Base-by-base conservation (phyloP, 257 asterid genomes). In the Ophiorrhiza pumila region DNA sequence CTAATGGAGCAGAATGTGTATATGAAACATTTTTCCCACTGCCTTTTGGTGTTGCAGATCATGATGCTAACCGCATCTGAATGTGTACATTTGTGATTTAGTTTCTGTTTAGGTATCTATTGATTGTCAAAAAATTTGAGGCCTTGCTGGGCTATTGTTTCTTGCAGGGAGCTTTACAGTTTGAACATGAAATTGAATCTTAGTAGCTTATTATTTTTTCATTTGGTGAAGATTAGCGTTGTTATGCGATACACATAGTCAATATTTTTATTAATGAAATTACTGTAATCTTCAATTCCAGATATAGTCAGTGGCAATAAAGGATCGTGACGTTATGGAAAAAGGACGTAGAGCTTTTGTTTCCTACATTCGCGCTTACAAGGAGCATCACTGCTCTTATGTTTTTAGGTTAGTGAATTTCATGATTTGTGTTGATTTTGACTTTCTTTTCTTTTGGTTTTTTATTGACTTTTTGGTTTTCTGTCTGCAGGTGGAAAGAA, bases 251-350 rank as follows among this genome's bases (percentile, higher is more conserved):
- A n/a, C 27, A 2, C 20, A 27, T 34, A 46, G 1, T 70, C n/a
- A 3, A 8, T 58, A n/a, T 20, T 23, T 42, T 17, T 56, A 23
- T 7, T 7, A 27, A 10, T 71, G 32, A 53, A 68, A 72, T 29
- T 37, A 20, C 27, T 69, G 10, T 12, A 29, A 61, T 71, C 8
- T 34, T 71, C 20, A 71, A 46, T 69, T 74, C 65, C 86, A 95
- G 98, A 84, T 95, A 75, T 91, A 97, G 32, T 31, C 87, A 74
- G 89, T 89, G 60, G 98, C 98, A 43, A 85, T 68, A 79, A 89
- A 81, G 74, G 99, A 95, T 68, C 96, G 99, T 61, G 97, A 90
- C 72, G 89, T 95, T 57, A 90, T 95, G 99, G 99, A 95, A 76
- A 94, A 92, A 81, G 99, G 99, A 58, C 84, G 89, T 72, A 80